Conservation (phyloP, 352 stramenopile species). For the Pythium grandisporangium region DNA sequence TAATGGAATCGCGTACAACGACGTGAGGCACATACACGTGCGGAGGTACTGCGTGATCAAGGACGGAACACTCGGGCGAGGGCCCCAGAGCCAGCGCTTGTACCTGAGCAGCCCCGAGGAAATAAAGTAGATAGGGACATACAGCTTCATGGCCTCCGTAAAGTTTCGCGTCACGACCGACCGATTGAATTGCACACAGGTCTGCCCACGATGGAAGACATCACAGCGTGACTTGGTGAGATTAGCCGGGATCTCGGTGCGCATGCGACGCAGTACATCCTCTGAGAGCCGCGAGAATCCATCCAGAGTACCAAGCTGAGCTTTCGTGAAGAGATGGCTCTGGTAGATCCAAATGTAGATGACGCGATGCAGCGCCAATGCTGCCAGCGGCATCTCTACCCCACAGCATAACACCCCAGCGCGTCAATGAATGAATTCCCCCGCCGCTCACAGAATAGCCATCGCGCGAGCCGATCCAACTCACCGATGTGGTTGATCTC, state of each 20-base stretch:
- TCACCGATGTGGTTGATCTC: constrained; percentile 42
- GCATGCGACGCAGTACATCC: constrained; percentile 35
- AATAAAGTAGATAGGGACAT: constrained; percentile 57
- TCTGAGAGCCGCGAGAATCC: constrained; percentile 26
- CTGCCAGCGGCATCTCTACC: constrained; percentile 31
- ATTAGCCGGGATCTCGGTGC: constrained; percentile 32
- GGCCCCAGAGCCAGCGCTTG: constrained; percentile 51
- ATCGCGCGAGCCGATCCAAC: too few species aligned
- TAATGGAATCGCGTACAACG: constrained; percentile 51
- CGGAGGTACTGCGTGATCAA: constrained; percentile 39
- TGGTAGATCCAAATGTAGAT: constrained; percentile 63
- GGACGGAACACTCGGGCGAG: constrained; percentile 23
- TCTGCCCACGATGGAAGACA: constrained; percentile 39
- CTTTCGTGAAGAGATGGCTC: constrained; percentile 29
- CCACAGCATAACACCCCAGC: too few species aligned
- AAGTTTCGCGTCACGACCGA: constrained; percentile 27
- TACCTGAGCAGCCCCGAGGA: constrained; percentile 42
- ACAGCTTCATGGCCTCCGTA: constrained; percentile 30
- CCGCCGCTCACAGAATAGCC: too few species aligned
- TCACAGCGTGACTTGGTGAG: constrained; percentile 35
- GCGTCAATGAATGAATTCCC: too few species aligned
- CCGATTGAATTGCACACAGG: constrained; percentile 36
- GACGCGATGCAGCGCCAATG: constrained; percentile 25
- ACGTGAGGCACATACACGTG: constrained; percentile 45
- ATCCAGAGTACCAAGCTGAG: constrained; percentile 41